Evolutionary conservation across 2,329 filamentous ascomycete genomes (phyloP), one percentile per base, ranked within the genome.

Genomic region (Hypoxylon rubiginosum): DNA sequence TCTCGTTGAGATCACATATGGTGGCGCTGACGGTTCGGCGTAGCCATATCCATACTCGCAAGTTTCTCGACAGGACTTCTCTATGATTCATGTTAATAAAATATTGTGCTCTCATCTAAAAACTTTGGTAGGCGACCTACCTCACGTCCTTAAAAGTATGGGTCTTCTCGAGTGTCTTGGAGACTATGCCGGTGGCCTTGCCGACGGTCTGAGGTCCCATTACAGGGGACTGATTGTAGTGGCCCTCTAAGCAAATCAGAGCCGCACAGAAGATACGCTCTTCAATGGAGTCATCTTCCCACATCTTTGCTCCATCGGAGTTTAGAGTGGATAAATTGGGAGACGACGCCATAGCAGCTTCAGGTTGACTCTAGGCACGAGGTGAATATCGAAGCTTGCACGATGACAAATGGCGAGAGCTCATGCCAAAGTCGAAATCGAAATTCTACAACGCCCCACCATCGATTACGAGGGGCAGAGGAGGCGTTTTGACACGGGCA

Each of bases 11-110:
- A 58, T 84, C 86, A 2, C 87, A 87, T 54, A 90, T 85, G 9
- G 88, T 87, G 32, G 86, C 85, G 17, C 82, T 84, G 72, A 91
- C 89, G 68, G 89, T 88, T 62, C 84, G 84, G 28, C 86, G 86
- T 63, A 91, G 79, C 80, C 88, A 89, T 70, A 90, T 85, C 88
- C 88, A 91, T 61, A 90, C 86, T 66, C 86, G 85, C 28, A 91
- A 85, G 69, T 90, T 91, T 64, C 84, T 84, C 4, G 88, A 87
- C 41, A 91, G 78, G 2, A 83, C 82, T 74, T 90, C 88, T 69
- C 87, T 89, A 64, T 13, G 21, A 28, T 21, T 55, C 36, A 4
- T 9, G 28, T 62, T 46, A 62, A 50, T 32, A 50, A 32, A 36
- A 15, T 41, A 7, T 13, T n/a, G 28, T 4, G 21, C 15, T 36